phyloP scores from a whole-genome alignment of 345 rosid species.

The Limnanthes douglasii region DNA sequence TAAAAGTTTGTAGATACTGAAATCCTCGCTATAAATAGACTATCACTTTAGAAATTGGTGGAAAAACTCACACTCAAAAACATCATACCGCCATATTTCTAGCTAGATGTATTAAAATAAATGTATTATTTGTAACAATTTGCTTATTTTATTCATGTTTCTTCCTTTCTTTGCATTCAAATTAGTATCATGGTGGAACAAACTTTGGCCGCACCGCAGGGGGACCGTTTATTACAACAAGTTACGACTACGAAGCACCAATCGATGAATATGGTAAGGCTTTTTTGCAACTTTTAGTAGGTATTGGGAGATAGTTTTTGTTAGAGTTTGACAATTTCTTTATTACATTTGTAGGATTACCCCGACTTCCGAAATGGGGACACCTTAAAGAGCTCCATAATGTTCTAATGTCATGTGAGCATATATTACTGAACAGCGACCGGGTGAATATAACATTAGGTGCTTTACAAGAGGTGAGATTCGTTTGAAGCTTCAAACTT shows the following conservation, averaged over 20 bases:
- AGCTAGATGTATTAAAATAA: too few species aligned
- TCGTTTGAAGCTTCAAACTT: neutral
- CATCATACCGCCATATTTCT: too few species aligned
- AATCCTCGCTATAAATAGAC: too few species aligned
- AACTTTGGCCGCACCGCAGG: slow-evolving; percentile 94
- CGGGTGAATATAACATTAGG: slow-evolving; percentile 42
- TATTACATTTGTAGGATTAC: slow-evolving; percentile 36
- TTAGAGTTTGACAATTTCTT: neutral
- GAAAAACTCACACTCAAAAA: too few species aligned
- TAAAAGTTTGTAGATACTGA: too few species aligned
- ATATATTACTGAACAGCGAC: slow-evolving; percentile 33
- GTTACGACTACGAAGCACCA: slow-evolving; percentile 98
- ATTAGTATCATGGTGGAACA: slow-evolving; percentile 94
- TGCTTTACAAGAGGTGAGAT: slow-evolving; percentile 52
- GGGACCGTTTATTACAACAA: slow-evolving; percentile 90
- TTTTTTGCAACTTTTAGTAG: neutral
- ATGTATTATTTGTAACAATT: neutral
- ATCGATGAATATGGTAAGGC: slow-evolving; percentile 90
- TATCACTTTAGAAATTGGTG: too few species aligned
- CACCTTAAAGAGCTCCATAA: slow-evolving; percentile 82
- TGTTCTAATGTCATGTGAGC: slow-evolving; percentile 70
- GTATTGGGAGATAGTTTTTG: neutral
- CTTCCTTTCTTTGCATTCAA: slow-evolving; percentile 3
- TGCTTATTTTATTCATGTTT: neutral
- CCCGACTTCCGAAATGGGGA: slow-evolving; percentile 92